Base-by-base conservation (phyloP, 306 rosid species). In the Gynostemma pentaphyllum region DNA sequence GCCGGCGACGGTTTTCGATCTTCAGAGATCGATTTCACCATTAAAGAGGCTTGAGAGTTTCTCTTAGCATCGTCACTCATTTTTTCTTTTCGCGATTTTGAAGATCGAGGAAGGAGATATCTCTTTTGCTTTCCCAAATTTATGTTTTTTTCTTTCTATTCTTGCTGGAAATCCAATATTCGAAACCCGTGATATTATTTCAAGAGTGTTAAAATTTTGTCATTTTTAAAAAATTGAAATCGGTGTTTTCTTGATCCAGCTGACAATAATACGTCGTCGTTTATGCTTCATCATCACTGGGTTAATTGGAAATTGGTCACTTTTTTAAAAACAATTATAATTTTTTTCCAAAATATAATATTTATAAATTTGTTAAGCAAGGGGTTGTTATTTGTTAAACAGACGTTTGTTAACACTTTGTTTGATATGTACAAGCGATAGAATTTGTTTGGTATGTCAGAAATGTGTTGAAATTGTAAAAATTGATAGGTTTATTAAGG, bases 31-130 rank as follows among this genome's bases (percentile, higher is more conserved):
- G 72, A 70, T 30, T 78, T 81, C 30, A 66, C 74, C 80, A 75
- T 68, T 28, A 72, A 67, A 66, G 82, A 72, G 30, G 80, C 87
- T 4, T 70, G 67, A 32, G 55, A 69, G 85, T 47, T 72, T 77
- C 81, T 74, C 76, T 79, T 85, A 7, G 85, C 55, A 47, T 90
- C 97, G 52, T 75, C 78, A 70, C 80, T 83, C 95, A 90, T 90
- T 28, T n/a, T 28, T 34, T 34, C 39, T 34, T 4, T 9, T 34
- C 39, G n/a, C 42, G 42, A 2, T 9, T 21, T 48, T 12, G 32
- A 12, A 52, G 15, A 7, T 45, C 3, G 49, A 45, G 18, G 16
- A 19, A 29, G 44, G 26, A 30, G 32, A n/a, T 21, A 1, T 16
- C 22, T 10, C 7, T 50, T 13, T 19, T 34, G 18, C 29, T 4